Percentiles rank a stretch among this genome's conserved stretches.
phyloP scores from a whole-genome alignment of 1,284 basidiomycete genomes.

The Amylostereum chailletii region DNA sequence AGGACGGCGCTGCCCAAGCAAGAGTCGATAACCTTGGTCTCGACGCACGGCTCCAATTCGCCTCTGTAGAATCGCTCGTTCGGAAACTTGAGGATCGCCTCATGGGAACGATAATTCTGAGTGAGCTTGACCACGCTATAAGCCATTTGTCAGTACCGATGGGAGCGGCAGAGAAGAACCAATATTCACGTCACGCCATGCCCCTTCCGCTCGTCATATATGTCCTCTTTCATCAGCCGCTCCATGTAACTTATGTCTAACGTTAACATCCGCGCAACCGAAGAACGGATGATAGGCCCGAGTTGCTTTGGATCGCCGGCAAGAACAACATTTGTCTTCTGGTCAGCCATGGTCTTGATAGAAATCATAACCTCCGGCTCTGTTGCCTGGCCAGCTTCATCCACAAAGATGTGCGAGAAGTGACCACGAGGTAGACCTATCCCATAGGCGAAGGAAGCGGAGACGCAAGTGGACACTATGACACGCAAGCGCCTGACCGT shows the following conservation, averaged over 20 bases:
- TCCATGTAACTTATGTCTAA: conserved; percentile 41
- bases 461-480: conserved; percentile 54
- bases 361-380: conserved; percentile 51
- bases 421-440: conserved; percentile 50
- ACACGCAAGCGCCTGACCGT: conserved; percentile 39
- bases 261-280: conserved; percentile 33
- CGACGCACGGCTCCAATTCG: conserved; percentile 40
- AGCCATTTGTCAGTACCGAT: not conserved
- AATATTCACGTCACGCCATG: conserved; percentile 29
- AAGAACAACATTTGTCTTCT: conserved; percentile 36
- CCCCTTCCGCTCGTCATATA: conserved; percentile 28
- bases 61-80: conserved; percentile 48
- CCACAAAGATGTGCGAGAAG: conserved; percentile 56
- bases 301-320: conserved; percentile 54
- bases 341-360: conserved; percentile 36
- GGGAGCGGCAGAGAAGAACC: not conserved
- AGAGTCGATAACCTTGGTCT: conserved; percentile 17
- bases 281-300: conserved; percentile 43
- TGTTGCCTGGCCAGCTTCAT: conserved; percentile 57
- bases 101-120: conserved; percentile 54
- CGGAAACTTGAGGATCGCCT: conserved; percentile 43
- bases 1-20: conserved; percentile 20
- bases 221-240: conserved; percentile 37
- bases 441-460: conserved; percentile 44
- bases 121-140: conserved; percentile 48